Evolutionary conservation across 768 basidiomycete genomes (phyloP).

Genomic region (Paxillus rubicundulus): DNA sequence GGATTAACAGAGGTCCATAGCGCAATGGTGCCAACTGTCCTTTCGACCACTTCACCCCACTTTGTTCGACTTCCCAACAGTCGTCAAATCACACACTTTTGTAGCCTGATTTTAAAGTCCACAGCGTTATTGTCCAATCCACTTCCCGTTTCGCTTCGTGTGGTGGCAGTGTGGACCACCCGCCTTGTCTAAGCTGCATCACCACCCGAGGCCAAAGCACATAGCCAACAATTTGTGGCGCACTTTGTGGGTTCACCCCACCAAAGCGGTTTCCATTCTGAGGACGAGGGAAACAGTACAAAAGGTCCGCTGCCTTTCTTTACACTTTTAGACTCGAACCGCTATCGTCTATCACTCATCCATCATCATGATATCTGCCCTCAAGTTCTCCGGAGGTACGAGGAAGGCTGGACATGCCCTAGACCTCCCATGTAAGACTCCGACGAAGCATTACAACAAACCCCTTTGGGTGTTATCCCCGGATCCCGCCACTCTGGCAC

Average conservation of each 20-base stretch:
- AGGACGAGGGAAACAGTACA: conserved; percentile 10
- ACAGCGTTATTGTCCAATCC: conserved; percentile 5
- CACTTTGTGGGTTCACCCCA: conserved; percentile 3
- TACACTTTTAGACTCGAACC: background rate
- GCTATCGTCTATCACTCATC: background rate
- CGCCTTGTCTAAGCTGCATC: conserved; percentile 22
- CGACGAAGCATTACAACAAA: conserved; percentile 4
- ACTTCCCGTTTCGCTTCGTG: conserved; percentile 15
- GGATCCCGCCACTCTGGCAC: conserved; percentile 5
- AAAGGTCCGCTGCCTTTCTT: conserved; percentile 11
- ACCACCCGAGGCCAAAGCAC: conserved; percentile 18
- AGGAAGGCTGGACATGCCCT: background rate
- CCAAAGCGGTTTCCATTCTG: conserved; percentile 8
- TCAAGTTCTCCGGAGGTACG: conserved; percentile 1
- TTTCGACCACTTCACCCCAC: conserved; percentile 4
- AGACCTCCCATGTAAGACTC: background rate
- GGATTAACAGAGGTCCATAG: background rate
- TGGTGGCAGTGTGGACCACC: conserved; percentile 8
- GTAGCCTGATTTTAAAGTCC: conserved; percentile 1
- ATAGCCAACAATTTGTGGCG: conserved; percentile 1
- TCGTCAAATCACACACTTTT: conserved; percentile 3
- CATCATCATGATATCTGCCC: conserved; percentile 7
- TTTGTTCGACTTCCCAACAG: conserved; percentile 23
- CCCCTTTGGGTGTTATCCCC: conserved; percentile 10
- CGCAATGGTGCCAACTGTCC: background rate